Conservation (phyloP, 148 eudicot species). For the Linanthus parryae region DNA sequence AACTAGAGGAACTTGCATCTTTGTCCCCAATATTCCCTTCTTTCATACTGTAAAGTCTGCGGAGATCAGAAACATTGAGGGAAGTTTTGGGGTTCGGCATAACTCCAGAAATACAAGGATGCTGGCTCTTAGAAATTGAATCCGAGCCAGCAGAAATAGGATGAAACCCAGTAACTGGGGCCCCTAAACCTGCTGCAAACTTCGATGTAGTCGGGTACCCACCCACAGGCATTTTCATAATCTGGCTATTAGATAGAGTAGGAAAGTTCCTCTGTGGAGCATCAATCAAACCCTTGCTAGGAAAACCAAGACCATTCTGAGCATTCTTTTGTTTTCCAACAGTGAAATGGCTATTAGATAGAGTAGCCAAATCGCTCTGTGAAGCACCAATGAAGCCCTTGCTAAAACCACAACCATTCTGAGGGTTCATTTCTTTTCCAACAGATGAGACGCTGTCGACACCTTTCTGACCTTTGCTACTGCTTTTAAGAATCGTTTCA, state of each 20-base stretch:
- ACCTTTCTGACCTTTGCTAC: slow-evolving; percentile 13
- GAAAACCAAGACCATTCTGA: slow-evolving; percentile 15
- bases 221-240: slow-evolving; percentile 10
- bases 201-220: slow-evolving; percentile 20
- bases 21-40: slow-evolving; percentile 20
- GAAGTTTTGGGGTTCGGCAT: slow-evolving; percentile 18
- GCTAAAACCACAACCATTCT: too few species aligned
- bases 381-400: too few species aligned
- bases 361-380: too few species aligned
- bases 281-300: slow-evolving; percentile 16
- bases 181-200: slow-evolving; percentile 14
- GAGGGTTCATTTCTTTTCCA: too few species aligned
- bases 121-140: slow-evolving; percentile 16
- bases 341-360: too few species aligned
- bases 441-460: slow-evolving; percentile 13
- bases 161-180: slow-evolving; percentile 19
- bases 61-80: slow-evolving; percentile 12
- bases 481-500: slow-evolving; percentile 15
- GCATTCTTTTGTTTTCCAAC: slow-evolving; percentile 19
- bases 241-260: slow-evolving; percentile 20
- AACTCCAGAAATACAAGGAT: slow-evolving; percentile 15
- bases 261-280: slow-evolving; percentile 19
- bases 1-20: slow-evolving; percentile 33
- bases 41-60: slow-evolving; percentile 18
- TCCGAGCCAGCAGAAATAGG: slow-evolving; percentile 17